A percentile compares a stretch with the other conserved stretches of the same genome.
Conservation (phyloP, 2,329 filamentous ascomycete species). For the Xylaria sp. region DNA sequence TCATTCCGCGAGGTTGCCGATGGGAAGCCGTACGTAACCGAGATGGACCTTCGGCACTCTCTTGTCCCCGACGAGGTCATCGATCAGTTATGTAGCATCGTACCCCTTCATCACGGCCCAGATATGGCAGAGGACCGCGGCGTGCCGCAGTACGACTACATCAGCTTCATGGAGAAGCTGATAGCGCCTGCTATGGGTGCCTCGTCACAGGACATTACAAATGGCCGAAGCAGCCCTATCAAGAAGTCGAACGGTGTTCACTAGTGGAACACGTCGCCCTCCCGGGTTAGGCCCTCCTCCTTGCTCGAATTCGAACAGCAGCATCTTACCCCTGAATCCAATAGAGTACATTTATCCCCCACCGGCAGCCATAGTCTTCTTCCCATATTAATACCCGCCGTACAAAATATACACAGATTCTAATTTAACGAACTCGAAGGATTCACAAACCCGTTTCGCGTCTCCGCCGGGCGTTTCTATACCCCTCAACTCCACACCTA, state of each 20-base stretch:
- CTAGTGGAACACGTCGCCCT: conserved; percentile 12
- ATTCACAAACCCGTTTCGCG: not conserved
- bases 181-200: conserved; percentile 50
- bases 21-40: conserved; percentile 97
- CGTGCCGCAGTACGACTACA: conserved; percentile 91
- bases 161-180: conserved; percentile 93
- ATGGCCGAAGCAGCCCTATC: conserved; percentile 40
- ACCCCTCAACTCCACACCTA: no score
- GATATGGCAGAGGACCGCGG: conserved; percentile 86
- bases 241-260: conserved; percentile 37
- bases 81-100: conserved; percentile 84
- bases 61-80: conserved; percentile 97
- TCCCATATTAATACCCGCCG: conserved; percentile 17
- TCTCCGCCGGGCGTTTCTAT: not conserved
- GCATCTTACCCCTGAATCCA: not conserved
- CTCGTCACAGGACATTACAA: conserved; percentile 37
- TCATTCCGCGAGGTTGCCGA: conserved; percentile 97
- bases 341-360: conserved; percentile 1
- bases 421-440: conserved; percentile 2
- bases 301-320: not conserved
- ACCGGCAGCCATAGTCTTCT: not conserved
- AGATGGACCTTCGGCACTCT: conserved; percentile 93
- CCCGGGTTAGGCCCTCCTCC: not conserved
- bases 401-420: conserved; percentile 17
- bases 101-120: conserved; percentile 83